These are phyloP conservation scores for Lepiota subincarnata DNA, from an alignment of 768 basidiomycete genomes.

Conservation along the genomic window DNA sequence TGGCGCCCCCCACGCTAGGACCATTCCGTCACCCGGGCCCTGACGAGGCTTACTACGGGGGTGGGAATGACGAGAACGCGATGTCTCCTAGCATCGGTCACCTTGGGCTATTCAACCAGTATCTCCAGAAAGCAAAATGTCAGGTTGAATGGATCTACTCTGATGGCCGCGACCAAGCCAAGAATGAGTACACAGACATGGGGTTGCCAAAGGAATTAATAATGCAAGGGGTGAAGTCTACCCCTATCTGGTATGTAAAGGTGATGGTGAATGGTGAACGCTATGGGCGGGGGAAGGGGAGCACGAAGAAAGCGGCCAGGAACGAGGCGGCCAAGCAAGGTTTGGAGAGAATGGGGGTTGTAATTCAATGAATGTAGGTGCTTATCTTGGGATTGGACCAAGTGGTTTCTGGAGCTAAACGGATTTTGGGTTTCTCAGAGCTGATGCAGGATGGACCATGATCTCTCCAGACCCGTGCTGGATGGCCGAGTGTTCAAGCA, in stretches of 20 bases:
- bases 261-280: constrained; percentile 58
- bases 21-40: background rate
- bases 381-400: background rate
- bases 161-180: constrained; percentile 26
- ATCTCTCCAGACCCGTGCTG: constrained; percentile 12
- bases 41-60: constrained; percentile 7
- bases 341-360: constrained; percentile 53
- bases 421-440: background rate
- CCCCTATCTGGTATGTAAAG: constrained; percentile 71
- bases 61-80: constrained; percentile 2
- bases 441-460: background rate
- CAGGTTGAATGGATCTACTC: constrained; percentile 71
- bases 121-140: constrained; percentile 53
- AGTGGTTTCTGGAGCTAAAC: background rate
- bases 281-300: constrained; percentile 60
- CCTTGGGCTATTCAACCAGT: constrained; percentile 78
- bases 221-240: constrained; percentile 52
- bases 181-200: constrained; percentile 18
- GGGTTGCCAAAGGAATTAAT: constrained; percentile 19
- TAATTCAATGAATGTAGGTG: constrained; percentile 39
- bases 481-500: constrained; percentile 3
- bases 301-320: constrained; percentile 74
- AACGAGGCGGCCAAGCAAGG: constrained; percentile 82
- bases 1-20: constrained; percentile 30
- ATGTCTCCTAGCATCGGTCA: constrained; percentile 47